Percentiles rank a stretch among this genome's conserved stretches.
These are phyloP conservation scores for Elsinoe fawcettii DNA, from an alignment of 2,329 filamentous ascomycete genomes.

Conservation along the genomic window DNA sequence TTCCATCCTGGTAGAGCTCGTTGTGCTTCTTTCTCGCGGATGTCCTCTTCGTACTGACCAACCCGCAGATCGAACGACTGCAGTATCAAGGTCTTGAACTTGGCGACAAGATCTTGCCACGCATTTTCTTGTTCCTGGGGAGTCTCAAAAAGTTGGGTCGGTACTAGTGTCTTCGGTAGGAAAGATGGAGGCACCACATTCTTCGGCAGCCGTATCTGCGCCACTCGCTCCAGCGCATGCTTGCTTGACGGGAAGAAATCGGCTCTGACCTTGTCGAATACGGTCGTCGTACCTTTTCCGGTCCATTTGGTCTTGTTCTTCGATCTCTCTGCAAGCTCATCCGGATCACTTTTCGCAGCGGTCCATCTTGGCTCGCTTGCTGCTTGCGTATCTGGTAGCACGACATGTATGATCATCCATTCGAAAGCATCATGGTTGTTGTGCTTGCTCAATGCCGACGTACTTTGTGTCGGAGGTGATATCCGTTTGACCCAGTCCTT, in stretches of 20 bases:
- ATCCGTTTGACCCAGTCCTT: slow-evolving; percentile 86
- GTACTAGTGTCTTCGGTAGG: slow-evolving; percentile 37
- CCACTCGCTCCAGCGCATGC: slow-evolving; percentile 64
- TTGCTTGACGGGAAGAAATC: slow-evolving; percentile 83
- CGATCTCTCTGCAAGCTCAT: slow-evolving; percentile 57
- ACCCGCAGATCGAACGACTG: slow-evolving; percentile 86
- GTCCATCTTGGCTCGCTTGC: slow-evolving; percentile 66
- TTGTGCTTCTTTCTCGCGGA: slow-evolving; percentile 86
- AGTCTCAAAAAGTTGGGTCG: slow-evolving; percentile 55
- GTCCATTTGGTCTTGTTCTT: slow-evolving; percentile 64
- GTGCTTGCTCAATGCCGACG: slow-evolving; percentile 54
- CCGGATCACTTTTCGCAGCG: slow-evolving; percentile 40
- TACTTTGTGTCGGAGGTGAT: slow-evolving; percentile 51
- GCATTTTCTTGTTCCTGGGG: slow-evolving; percentile 71
- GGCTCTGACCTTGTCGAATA: slow-evolving; percentile 79
- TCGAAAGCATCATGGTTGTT: slow-evolving; percentile 96
- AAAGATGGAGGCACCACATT: slow-evolving; percentile 38
- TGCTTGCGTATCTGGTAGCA: slow-evolving; percentile 75
- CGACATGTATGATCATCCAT: slow-evolving; percentile 89
- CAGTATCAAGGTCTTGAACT: slow-evolving; percentile 80
- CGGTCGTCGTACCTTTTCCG: slow-evolving; percentile 66
- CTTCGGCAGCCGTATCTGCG: slow-evolving; percentile 70
- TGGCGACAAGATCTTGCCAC: slow-evolving; percentile 75
- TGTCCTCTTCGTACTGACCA: slow-evolving; percentile 92
- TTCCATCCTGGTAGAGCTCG: slow-evolving; percentile 90